These are phyloP conservation scores for Penicillium paneum DNA, from an alignment of 2,329 filamentous ascomycete genomes.

Conservation along the genomic window DNA sequence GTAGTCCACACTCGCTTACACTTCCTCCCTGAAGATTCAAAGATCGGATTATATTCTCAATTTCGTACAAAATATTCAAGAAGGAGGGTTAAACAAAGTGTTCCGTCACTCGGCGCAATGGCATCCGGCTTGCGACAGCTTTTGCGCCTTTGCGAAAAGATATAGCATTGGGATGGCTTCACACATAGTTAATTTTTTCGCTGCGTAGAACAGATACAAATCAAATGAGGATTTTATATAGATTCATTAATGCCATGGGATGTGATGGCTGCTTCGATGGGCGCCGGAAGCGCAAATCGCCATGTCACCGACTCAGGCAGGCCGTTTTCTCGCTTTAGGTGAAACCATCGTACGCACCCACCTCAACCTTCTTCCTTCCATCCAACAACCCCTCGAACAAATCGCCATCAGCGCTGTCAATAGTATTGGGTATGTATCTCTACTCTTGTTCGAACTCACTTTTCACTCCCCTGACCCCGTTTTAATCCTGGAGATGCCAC, in stretches of 20 bases:
- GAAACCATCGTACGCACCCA: conserved; percentile 41
- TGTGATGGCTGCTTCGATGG: conserved; percentile 20
- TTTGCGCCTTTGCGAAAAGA: conserved; percentile 25
- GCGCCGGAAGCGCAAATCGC: conserved; percentile 29
- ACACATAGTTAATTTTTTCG: conserved; percentile 2
- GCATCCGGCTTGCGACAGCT: conserved; percentile 24
- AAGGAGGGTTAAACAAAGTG: conserved; percentile 16
- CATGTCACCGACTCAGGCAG: conserved; percentile 33
- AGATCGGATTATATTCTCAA: conserved; percentile 3
- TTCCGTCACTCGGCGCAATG: conserved; percentile 24
- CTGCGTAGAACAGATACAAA: conserved; percentile 1
- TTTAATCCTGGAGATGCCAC: conserved; percentile 33
- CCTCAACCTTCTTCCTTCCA: conserved; percentile 25
- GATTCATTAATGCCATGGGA: conserved; percentile 8
- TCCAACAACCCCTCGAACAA: conserved; percentile 14
- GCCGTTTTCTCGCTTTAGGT: conserved; percentile 41
- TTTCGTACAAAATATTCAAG: not conserved
- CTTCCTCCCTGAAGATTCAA: not conserved
- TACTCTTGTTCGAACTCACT: conserved; percentile 13
- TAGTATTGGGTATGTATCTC: conserved; percentile 16
- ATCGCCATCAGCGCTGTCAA: conserved; percentile 9
- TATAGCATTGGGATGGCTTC: not conserved
- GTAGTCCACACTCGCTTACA: not conserved
- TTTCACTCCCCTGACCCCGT: conserved; percentile 19
- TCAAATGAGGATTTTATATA: not conserved